Conservation (phyloP, 2,329 filamentous ascomycete species). For the Calonectria naviculata region DNA sequence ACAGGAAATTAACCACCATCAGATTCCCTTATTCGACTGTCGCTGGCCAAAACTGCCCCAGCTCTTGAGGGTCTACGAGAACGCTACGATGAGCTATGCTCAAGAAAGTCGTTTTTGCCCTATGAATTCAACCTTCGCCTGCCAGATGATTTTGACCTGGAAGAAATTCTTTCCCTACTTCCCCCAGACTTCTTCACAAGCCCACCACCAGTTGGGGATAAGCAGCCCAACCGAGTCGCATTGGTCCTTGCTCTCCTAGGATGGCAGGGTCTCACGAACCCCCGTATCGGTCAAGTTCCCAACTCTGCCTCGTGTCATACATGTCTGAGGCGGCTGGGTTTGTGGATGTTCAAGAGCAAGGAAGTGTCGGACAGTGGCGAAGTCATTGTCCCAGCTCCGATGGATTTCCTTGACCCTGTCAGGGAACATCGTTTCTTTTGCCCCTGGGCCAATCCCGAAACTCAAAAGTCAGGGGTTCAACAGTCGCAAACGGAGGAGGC, state of each 20-base stretch:
- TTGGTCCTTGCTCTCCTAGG: conserved; percentile 78
- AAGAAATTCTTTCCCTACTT: conserved; percentile 61
- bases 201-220: conserved; percentile 46
- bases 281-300: conserved; percentile 68
- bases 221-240: conserved; percentile 67
- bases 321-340: conserved; percentile 87
- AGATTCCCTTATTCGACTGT: conserved; percentile 71
- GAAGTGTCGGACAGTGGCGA: conserved; percentile 66
- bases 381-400: conserved; percentile 68
- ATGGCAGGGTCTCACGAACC: conserved; percentile 75
- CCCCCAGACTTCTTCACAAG: conserved; percentile 65
- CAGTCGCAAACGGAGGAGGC: conserved; percentile 48
- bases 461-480: conserved; percentile 62
- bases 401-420: conserved; percentile 75
- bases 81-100: conserved; percentile 73
- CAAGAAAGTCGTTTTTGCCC: conserved; percentile 66
- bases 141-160: conserved; percentile 62
- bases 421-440: conserved; percentile 86
- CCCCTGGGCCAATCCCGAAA: conserved; percentile 76
- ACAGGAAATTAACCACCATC: conserved; percentile 30
- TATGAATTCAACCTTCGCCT: conserved; percentile 72
- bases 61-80: conserved; percentile 69
- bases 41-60: conserved; percentile 69
- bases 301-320: conserved; percentile 84
- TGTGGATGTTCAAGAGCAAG: conserved; percentile 94